Conservation (phyloP, 164 flowering plant species). For the Vitis riparia region DNA sequence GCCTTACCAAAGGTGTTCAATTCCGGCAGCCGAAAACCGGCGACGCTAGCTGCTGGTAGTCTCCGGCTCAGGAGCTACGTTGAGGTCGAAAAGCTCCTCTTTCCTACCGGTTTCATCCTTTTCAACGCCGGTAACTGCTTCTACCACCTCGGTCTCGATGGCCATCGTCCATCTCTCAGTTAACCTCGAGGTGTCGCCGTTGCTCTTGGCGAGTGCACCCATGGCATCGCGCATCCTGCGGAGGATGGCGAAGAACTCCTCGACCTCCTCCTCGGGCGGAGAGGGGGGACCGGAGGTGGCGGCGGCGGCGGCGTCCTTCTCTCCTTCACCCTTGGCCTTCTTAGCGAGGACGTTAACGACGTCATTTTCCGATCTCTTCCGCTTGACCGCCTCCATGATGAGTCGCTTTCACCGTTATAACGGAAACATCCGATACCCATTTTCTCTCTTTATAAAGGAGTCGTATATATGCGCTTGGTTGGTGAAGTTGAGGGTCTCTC, state of each 20-base stretch:
- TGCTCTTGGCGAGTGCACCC: conserved; percentile 10
- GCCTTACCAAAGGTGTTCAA: no score
- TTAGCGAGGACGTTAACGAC: not conserved
- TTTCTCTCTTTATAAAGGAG: not conserved
- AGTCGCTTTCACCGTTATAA: not conserved
- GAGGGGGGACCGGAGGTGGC: conserved; percentile 1
- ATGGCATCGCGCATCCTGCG: conserved; percentile 24
- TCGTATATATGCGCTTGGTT: not conserved
- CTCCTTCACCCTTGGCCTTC: conserved; percentile 3
- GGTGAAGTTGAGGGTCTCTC: no score
- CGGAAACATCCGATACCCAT: not conserved
- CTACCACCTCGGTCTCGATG: no score
- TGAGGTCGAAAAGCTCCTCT: not conserved
- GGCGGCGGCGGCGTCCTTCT: not conserved
- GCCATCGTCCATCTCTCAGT: conserved; percentile 4
- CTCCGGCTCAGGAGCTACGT: not conserved
- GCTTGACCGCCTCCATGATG: conserved; percentile 8
- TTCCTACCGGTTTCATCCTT: not conserved
- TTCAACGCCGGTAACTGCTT: not conserved
- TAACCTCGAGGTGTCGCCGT: not conserved
- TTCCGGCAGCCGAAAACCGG: no score
- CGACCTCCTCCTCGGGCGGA: conserved; percentile 33
- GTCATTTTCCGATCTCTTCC: not conserved
- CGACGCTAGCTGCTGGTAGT: no score
- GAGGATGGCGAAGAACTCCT: conserved; percentile 28